Evolutionary conservation across 225 moss, liverwort and hornwort genomes (phyloP).

Genomic region (Sphagnum contortum): DNA sequence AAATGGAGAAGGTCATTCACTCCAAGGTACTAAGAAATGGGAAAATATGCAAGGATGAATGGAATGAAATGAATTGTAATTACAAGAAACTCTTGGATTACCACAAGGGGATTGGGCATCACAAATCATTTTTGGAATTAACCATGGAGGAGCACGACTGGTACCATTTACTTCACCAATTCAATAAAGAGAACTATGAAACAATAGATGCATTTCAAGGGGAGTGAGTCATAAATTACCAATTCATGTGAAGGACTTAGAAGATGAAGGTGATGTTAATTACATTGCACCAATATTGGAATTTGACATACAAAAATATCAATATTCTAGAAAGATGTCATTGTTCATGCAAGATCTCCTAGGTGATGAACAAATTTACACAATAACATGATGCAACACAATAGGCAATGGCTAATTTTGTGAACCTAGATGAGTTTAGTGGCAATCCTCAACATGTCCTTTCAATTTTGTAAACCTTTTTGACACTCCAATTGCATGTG

Average conservation of each 20-base stretch:
- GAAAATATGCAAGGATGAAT: background rate
- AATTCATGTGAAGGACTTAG: background rate
- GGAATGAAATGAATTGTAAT: background rate
- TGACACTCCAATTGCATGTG: background rate
- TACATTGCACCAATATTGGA: background rate
- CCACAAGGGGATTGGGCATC: background rate
- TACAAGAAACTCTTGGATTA: background rate
- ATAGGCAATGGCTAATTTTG: too few species aligned
- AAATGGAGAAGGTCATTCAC: background rate
- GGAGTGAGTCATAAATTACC: background rate
- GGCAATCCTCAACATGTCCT: background rate
- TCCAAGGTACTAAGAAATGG: background rate
- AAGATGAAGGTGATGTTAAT: background rate
- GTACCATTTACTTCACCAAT: background rate
- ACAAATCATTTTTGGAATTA: background rate
- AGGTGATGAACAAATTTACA: too few species aligned
- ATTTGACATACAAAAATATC: too few species aligned
- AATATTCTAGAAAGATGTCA: too few species aligned
- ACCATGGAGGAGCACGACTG: background rate
- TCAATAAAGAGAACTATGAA: background rate
- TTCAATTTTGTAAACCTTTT: background rate
- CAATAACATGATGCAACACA: too few species aligned
- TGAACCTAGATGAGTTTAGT: background rate
- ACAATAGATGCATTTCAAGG: background rate
- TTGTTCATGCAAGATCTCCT: too few species aligned